Conservation (phyloP, 176 grass and related monocot species). For the Stipa capillata region DNA sequence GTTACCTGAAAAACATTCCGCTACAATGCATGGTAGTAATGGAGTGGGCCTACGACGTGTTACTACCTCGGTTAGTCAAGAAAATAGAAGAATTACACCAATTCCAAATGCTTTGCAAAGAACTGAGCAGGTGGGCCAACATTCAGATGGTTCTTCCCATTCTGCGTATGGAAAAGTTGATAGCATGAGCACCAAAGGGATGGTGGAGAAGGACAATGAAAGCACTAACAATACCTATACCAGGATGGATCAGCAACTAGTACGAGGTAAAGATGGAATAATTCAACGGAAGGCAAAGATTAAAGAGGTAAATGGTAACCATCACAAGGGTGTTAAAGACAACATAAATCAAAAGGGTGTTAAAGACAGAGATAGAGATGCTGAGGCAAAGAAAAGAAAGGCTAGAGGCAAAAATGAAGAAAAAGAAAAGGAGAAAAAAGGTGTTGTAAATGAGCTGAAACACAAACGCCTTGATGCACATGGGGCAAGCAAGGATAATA, state of each 20-base stretch:
- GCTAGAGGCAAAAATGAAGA: constrained; percentile 14
- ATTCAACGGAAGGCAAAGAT: constrained; percentile 24
- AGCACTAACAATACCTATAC: neutral
- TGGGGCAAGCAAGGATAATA: constrained; percentile 8
- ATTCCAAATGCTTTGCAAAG: constrained; percentile 11
- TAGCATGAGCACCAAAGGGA: constrained; percentile 1
- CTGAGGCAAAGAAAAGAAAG: constrained; percentile 19
- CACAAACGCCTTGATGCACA: constrained; percentile 3
- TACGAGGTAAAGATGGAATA: neutral
- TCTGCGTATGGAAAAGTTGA: constrained; percentile 9
- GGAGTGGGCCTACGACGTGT: neutral
- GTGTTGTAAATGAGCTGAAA: constrained; percentile 23
- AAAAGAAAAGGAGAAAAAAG: constrained; percentile 4
- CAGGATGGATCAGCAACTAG: neutral
- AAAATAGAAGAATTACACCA: neutral
- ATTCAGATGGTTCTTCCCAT: constrained; percentile 7
- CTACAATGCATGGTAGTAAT: neutral
- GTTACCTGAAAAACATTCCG: constrained; percentile 1
- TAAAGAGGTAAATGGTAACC: constrained; percentile 15
- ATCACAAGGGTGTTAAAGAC: constrained; percentile 18
- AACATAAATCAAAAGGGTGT: constrained; percentile 10
- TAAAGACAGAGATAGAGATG: constrained; percentile 17
- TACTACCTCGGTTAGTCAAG: neutral
- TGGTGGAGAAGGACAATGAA: constrained; percentile 8
- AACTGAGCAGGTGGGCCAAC: constrained; percentile 14